Evolutionary conservation across 2,329 filamentous ascomycete genomes (phyloP), one percentile per base, ranked within the genome.

Genomic region (Aureobasidium sp.): DNA sequence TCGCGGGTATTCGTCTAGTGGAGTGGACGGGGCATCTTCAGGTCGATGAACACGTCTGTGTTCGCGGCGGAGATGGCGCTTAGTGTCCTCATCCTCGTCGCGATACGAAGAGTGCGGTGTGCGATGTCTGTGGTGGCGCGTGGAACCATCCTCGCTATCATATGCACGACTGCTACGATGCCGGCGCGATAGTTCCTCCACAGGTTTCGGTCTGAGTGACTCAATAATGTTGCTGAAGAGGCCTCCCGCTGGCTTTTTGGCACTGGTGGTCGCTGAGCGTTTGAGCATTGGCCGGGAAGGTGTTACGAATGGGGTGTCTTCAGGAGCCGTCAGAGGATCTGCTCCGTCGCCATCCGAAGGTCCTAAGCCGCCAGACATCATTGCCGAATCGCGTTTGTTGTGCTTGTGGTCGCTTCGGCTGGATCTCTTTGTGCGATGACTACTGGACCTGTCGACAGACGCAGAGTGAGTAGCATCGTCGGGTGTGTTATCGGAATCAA

Each of bases 191-290:
- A 57, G n/a, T 3, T 57, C 53, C 14, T 57, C 53, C 22, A 36
- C n/a, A 22, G 39, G 53, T 14, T 57, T 57, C 59, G 69, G 63
- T 69, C 71, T 62, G 64, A 75, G 69, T 9, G 59, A 78, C 65
- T 78, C 79, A 56, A 81, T 75, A 64, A 70, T 78, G n/a, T 82
- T 82, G n/a, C 82, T 81, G 75, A 84, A 82, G 17, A 86, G 73
- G 25, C 57, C 45, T 9, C 83, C 81, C 27, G 62, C 78, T 75
- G 61, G 80, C 80, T 58, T 84, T 74, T 69, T 86, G 3, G 85
- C 79, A 60, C 77, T 82, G 4, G 87, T 87, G 4, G 87, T 87
- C 66, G 81, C 84, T 41, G 84, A 82, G 52, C 87, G 82, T 69
- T 82, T 85, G 51, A 86, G 68, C 39, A 81, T 74, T 58, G 81